phyloP scores from a whole-genome alignment of 2,329 filamentous ascomycete species.

The Drechslera avenae region DNA sequence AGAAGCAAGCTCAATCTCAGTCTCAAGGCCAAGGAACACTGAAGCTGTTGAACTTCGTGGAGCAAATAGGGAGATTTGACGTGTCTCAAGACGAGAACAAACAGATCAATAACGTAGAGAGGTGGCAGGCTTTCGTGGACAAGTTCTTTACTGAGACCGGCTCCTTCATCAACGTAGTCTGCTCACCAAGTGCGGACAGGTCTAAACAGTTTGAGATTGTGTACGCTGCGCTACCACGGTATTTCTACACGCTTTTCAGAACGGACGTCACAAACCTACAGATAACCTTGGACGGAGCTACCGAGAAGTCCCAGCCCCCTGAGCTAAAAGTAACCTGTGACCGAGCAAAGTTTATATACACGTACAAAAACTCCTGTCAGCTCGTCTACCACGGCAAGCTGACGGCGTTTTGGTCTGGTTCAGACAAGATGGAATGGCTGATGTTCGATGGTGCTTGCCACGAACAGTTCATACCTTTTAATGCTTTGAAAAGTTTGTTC shows the following conservation, averaged over 20 bases:
- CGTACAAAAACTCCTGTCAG: conserved; percentile 82
- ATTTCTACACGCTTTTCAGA: conserved; percentile 87
- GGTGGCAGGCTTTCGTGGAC: conserved; percentile 80
- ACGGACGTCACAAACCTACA: conserved; percentile 84
- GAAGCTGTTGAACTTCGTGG: conserved; percentile 61
- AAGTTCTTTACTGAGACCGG: conserved; percentile 81
- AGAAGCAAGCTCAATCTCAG: conserved; percentile 28
- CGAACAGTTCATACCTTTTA: conserved; percentile 82
- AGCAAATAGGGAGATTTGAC: conserved; percentile 61
- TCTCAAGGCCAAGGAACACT: conserved; percentile 52
- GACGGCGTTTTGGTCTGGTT: conserved; percentile 77
- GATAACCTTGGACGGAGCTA: conserved; percentile 75
- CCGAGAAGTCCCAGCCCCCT: conserved; percentile 63
- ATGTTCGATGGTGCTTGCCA: conserved; percentile 79
- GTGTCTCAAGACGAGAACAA: conserved; percentile 15
- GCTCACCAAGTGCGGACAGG: conserved; percentile 57
- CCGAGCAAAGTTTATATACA: conserved; percentile 83
- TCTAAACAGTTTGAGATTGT: conserved; percentile 88
- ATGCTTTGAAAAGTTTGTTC: conserved; percentile 56
- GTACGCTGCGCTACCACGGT: conserved; percentile 79
- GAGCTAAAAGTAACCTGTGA: conserved; percentile 76
- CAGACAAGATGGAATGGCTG: conserved; percentile 79
- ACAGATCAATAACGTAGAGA: conserved; percentile 65
- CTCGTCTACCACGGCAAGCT: conserved; percentile 78
- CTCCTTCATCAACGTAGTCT: conserved; percentile 75